These are phyloP conservation scores for Eimeria zaria DNA, from an alignment of 169 alveolate genomes.

Conservation along the genomic window DNA sequence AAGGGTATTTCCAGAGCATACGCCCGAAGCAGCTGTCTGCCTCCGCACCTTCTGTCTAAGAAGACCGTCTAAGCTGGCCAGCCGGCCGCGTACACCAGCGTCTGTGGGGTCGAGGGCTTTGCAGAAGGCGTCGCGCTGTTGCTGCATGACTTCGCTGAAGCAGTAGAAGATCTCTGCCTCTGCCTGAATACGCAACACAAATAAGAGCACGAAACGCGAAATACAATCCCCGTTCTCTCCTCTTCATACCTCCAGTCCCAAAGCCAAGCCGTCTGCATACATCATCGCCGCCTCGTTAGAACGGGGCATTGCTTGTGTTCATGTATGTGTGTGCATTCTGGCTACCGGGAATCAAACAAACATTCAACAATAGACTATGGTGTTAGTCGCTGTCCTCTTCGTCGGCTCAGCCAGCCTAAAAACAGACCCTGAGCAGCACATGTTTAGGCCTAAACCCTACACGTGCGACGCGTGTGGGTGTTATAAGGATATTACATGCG, in stretches of 20 bases:
- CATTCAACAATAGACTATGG: neutral
- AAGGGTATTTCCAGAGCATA: neutral
- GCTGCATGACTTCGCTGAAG: slow-evolving; percentile 85
- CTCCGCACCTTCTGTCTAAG: slow-evolving; percentile 62
- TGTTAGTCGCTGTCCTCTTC: neutral
- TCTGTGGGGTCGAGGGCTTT: slow-evolving; percentile 85
- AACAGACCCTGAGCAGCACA: neutral
- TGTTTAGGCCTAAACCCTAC: neutral
- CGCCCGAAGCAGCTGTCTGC: neutral
- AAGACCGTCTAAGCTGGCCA: slow-evolving; percentile 59
- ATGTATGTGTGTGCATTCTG: neutral
- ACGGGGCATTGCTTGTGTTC: neutral
- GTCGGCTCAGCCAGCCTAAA: neutral
- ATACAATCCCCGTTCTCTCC: neutral
- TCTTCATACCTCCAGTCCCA: neutral
- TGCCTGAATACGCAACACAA: slow-evolving; percentile 74
- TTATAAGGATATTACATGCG: neutral
- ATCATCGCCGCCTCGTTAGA: neutral
- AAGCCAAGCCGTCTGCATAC: neutral
- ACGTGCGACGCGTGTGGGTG: neutral
- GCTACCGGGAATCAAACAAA: neutral
- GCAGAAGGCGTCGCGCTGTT: slow-evolving; percentile 85
- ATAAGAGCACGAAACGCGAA: neutral
- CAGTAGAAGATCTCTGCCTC: slow-evolving; percentile 87
- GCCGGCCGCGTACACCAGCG: slow-evolving; percentile 80